Conservation (phyloP, 1,139 yeast species). For the Yamadazyma taylorii region DNA sequence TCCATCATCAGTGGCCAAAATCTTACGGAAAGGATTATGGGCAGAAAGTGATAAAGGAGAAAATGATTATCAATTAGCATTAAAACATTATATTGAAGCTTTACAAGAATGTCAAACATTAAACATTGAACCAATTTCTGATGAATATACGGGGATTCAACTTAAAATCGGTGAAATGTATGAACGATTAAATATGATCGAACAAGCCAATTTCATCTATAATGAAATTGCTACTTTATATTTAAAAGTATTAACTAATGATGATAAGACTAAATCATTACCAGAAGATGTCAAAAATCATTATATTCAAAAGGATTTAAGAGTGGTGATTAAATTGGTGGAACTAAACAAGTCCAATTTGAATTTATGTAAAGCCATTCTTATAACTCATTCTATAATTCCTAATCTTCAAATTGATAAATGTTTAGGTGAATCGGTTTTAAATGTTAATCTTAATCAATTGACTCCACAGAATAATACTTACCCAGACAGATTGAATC, state of each 20-base stretch:
- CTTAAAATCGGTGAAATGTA: conserved; percentile 86
- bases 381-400: conserved; percentile 61
- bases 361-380: conserved; percentile 54
- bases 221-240: conserved; percentile 67
- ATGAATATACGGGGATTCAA: conserved; percentile 72
- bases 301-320: conserved; percentile 66
- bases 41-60: conserved; percentile 78
- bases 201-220: conserved; percentile 66
- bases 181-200: conserved; percentile 58
- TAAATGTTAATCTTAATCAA: background rate
- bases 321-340: conserved; percentile 67
- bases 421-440: conserved; percentile 13
- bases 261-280: conserved; percentile 11
- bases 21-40: conserved; percentile 74
- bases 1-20: conserved; percentile 60
- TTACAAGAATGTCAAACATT: conserved; percentile 42
- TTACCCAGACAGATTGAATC: conserved; percentile 3
- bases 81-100: conserved; percentile 65
- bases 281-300: conserved; percentile 29
- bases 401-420: conserved; percentile 55
- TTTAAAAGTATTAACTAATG: conserved; percentile 50
- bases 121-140: conserved; percentile 48
- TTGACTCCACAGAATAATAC: conserved; percentile 2
- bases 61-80: conserved; percentile 62
- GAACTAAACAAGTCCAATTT: conserved; percentile 55